A percentile compares a stretch with the other conserved stretches of the same genome.
Conservation (phyloP, 2,329 filamentous ascomycete genomes). For the Hymenoscyphus albidus region DNA sequence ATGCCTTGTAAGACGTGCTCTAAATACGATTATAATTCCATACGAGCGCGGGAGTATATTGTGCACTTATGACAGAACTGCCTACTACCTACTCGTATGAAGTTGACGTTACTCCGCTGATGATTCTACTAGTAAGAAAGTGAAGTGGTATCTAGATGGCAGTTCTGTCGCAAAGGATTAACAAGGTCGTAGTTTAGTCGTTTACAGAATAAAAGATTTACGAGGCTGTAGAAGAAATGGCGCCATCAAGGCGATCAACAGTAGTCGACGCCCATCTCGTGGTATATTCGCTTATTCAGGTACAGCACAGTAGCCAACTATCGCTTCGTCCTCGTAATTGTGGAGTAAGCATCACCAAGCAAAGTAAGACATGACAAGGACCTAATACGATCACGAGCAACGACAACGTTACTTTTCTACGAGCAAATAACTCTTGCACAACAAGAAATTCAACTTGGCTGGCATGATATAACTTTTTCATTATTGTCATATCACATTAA, state of each 20-base stretch:
- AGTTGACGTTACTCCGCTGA: too few species aligned
- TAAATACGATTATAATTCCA: too few species aligned
- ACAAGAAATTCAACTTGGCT: background rate
- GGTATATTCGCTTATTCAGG: background rate
- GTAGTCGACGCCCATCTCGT: background rate
- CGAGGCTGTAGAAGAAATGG: too few species aligned
- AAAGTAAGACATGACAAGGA: background rate
- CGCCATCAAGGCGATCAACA: background rate
- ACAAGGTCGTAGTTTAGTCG: too few species aligned
- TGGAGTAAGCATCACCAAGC: background rate
- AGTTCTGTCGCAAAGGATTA: too few species aligned
- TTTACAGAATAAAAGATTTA: too few species aligned
- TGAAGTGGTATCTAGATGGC: too few species aligned
- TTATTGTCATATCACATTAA: constrained; percentile 2
- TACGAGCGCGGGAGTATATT: too few species aligned
- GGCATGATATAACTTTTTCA: background rate
- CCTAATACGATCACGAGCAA: background rate
- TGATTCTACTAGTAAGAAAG: too few species aligned
- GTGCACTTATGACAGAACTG: too few species aligned
- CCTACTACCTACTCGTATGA: too few species aligned
- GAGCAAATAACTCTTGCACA: background rate
- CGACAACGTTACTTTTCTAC: background rate
- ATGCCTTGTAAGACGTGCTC: too few species aligned
- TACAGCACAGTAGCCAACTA: background rate
- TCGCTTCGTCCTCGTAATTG: background rate